These are phyloP conservation scores for Serpula lacrymans DNA, from an alignment of 768 basidiomycete species.

Conservation along the genomic window DNA sequence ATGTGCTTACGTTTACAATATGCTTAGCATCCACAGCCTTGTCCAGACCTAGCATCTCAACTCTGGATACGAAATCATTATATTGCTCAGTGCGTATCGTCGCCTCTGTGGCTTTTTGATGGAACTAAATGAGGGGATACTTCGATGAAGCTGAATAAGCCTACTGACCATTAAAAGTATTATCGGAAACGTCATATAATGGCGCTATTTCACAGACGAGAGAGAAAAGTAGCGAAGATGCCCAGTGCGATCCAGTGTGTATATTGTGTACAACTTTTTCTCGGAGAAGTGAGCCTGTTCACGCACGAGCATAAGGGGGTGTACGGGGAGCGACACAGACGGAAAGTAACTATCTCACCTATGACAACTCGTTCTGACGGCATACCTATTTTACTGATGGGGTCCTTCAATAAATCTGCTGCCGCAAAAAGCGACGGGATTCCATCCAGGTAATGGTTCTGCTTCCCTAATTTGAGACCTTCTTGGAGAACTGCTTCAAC, in stretches of 20 bases:
- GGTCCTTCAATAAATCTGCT: conserved; percentile 38
- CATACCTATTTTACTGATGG: too few relatives aligned
- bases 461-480: conserved; percentile 77
- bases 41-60: conserved; percentile 62
- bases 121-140: too few relatives aligned
- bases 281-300: conserved; percentile 64
- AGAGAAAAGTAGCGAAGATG: conserved; percentile 69
- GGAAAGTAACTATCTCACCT: conserved; percentile 51
- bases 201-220: conserved; percentile 67
- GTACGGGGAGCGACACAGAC: background rate
- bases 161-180: conserved; percentile 43
- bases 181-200: conserved; percentile 40
- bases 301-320: too few relatives aligned
- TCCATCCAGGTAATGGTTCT: conserved; percentile 75
- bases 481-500: conserved; percentile 76
- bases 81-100: conserved; percentile 55
- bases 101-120: conserved; percentile 39
- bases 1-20: conserved; percentile 67
- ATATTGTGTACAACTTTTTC: conserved; percentile 63
- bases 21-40: conserved; percentile 64
- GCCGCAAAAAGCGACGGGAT: conserved; percentile 65
- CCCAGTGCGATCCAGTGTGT: conserved; percentile 63
- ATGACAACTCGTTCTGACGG: conserved; percentile 55
- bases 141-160: conserved; percentile 6
- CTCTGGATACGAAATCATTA: conserved; percentile 55